Evolutionary conservation across 805 yeast genomes (phyloP).

Genomic region (Spathaspora girioi): DNA sequence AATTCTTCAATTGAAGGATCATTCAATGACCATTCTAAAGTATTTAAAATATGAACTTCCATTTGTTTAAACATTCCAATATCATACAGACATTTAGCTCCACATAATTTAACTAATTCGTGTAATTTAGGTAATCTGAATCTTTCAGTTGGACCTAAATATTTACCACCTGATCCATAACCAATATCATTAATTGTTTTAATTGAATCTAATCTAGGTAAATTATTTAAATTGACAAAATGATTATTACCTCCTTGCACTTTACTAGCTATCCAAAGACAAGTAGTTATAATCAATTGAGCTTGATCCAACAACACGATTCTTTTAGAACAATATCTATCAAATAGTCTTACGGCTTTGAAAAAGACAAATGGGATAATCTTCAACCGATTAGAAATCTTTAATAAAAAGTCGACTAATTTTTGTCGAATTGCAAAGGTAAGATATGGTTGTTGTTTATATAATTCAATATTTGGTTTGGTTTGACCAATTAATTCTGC

Average conservation of each 20-base stretch:
- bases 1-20: slow-evolving; percentile 52
- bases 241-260: slow-evolving; percentile 74
- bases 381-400: slow-evolving; percentile 60
- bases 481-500: slow-evolving; percentile 27
- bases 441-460: slow-evolving; percentile 86
- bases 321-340: slow-evolving; percentile 86
- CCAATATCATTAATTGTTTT: slow-evolving; percentile 37
- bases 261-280: slow-evolving; percentile 90
- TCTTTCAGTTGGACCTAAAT: slow-evolving; percentile 68
- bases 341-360: slow-evolving; percentile 73
- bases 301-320: slow-evolving; percentile 82
- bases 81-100: slow-evolving; percentile 52
- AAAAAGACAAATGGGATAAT: slow-evolving; percentile 65
- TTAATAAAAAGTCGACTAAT: slow-evolving; percentile 76
- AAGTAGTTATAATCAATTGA: slow-evolving; percentile 86
- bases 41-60: slow-evolving; percentile 44
- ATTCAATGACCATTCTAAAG: slow-evolving; percentile 61
- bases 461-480: slow-evolving; percentile 52
- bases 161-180: slow-evolving; percentile 54
- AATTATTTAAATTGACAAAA: slow-evolving; percentile 44
- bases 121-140: slow-evolving; percentile 69
- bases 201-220: slow-evolving; percentile 15
- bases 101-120: slow-evolving; percentile 72
- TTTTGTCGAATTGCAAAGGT: slow-evolving; percentile 68
- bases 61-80: slow-evolving; percentile 55